Percentiles rank a stretch among this genome's conserved stretches.
phyloP scores from a whole-genome alignment of 768 basidiomycete genomes.

The Leccinum disarticulatum region DNA sequence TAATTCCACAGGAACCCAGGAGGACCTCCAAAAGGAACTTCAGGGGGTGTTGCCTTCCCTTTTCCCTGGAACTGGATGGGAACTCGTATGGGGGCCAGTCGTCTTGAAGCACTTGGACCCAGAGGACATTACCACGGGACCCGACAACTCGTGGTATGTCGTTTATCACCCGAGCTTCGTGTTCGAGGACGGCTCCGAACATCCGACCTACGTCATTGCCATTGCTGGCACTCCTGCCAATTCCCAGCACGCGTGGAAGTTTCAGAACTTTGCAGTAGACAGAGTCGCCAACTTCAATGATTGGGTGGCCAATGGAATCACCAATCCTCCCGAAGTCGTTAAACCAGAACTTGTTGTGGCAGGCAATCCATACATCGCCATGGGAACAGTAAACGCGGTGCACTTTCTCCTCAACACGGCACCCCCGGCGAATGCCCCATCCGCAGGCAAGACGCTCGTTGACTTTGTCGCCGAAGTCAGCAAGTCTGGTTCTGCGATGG shows the following conservation, averaged over 20 bases:
- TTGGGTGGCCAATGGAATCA: conserved; percentile 5
- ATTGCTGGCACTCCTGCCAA: conserved; percentile 8
- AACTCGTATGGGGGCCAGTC: conserved; percentile 14
- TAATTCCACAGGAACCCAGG: neutral
- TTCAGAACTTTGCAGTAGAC: conserved; percentile 11
- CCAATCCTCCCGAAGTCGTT: neutral
- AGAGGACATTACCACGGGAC: neutral
- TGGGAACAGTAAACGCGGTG: conserved; percentile 1
- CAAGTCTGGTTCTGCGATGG: neutral
- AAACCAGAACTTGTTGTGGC: neutral
- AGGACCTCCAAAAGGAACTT: neutral
- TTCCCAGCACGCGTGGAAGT: neutral
- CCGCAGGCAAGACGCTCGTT: neutral
- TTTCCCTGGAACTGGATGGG: conserved; percentile 1
- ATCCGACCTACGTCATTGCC: conserved; percentile 13
- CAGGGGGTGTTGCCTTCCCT: neutral
- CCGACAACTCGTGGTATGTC: conserved; percentile 16
- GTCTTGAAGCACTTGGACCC: conserved; percentile 4
- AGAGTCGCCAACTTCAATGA: conserved; percentile 3
- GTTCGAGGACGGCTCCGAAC: conserved; percentile 1
- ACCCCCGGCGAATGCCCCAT: neutral
- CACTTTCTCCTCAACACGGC: neutral
- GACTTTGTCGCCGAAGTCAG: conserved; percentile 1
- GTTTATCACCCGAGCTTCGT: conserved; percentile 2
- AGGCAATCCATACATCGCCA: conserved; percentile 1